Percentiles rank a stretch among this genome's conserved stretches.
These are phyloP conservation scores for Spathaspora hagerdaliae DNA, from an alignment of 805 yeast species.

Conservation along the genomic window DNA sequence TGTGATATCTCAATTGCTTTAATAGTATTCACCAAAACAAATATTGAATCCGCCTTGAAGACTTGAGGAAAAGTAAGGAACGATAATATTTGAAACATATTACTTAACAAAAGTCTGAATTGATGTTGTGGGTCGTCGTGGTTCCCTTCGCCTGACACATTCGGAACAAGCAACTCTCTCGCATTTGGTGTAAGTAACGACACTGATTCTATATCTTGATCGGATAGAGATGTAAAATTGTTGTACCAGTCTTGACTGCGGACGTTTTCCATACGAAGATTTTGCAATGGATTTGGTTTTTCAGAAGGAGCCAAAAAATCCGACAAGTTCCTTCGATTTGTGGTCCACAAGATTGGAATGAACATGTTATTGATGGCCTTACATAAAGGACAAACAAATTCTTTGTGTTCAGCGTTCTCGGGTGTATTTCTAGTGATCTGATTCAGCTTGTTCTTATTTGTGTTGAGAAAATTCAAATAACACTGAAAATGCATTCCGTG, in stretches of 20 bases:
- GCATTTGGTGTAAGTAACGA: conserved; percentile 24
- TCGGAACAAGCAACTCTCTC: conserved; percentile 17
- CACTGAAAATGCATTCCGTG: conserved; percentile 91
- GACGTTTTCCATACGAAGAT: conserved; percentile 10
- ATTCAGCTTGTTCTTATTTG: conserved; percentile 51
- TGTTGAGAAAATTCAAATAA: conserved; percentile 56
- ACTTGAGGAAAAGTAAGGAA: conserved; percentile 35
- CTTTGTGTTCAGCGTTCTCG: conserved; percentile 64
- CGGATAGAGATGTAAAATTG: conserved; percentile 15
- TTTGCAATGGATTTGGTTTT: conserved; percentile 8
- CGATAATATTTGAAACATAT: conserved; percentile 33
- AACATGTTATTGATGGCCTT: conserved; percentile 81
- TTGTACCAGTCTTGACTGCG: conserved; percentile 22
- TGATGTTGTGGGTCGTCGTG: conserved; percentile 15
- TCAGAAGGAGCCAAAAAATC: conserved; percentile 15
- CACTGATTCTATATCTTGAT: conserved; percentile 19
- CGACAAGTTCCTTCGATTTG: conserved; percentile 36
- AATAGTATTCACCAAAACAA: conserved; percentile 51
- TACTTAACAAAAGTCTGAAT: conserved; percentile 25
- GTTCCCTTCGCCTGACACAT: not conserved
- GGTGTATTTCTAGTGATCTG: conserved; percentile 84
- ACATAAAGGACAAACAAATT: conserved; percentile 87
- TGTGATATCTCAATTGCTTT: conserved; percentile 63
- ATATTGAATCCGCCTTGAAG: conserved; percentile 30
- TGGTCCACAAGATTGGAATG: conserved; percentile 66